A percentile compares a stretch with the other conserved stretches of the same genome.
Conservation (phyloP, 495 filamentous ascomycete genomes). For the Aspergillus coremiiformis region DNA sequence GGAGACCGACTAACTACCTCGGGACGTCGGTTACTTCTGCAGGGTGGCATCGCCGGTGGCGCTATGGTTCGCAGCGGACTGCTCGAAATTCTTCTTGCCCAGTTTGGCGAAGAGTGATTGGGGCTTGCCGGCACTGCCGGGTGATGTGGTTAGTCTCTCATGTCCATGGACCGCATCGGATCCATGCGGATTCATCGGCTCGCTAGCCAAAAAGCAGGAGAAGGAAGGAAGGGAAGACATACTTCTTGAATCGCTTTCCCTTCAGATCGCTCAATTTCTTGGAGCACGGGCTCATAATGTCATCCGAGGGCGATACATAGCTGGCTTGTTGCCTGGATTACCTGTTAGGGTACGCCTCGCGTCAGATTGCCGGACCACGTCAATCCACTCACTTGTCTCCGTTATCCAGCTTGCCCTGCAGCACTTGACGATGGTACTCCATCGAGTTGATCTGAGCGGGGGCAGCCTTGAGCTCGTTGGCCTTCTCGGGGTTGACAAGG, state of each 20-base stretch:
- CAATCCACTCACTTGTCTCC: slow-evolving; percentile 52
- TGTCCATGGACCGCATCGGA: no score
- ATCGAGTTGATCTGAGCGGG: slow-evolving; percentile 40
- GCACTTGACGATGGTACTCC: slow-evolving; percentile 72
- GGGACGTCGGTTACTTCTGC: neutral
- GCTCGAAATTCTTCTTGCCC: slow-evolving; percentile 45
- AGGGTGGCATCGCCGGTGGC: neutral
- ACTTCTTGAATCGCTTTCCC: slow-evolving; percentile 66
- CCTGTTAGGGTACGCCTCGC: neutral
- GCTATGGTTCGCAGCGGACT: slow-evolving; percentile 19
- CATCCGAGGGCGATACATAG: slow-evolving; percentile 89
- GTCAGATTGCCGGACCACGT: neutral
- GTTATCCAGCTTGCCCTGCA: slow-evolving; percentile 62
- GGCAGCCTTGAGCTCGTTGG: slow-evolving; percentile 26
- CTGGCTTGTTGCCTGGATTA: slow-evolving; percentile 42
- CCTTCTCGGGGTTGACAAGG: slow-evolving; percentile 27
- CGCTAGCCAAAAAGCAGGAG: neutral
- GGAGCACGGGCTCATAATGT: slow-evolving; percentile 89
- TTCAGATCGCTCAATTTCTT: slow-evolving; percentile 80
- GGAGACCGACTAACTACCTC: neutral
- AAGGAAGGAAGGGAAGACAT: slow-evolving; percentile 12
- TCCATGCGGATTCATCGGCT: no score
- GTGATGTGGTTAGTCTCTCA: slow-evolving; percentile 4
- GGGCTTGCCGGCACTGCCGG: slow-evolving; percentile 39
- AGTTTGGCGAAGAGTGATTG: slow-evolving; percentile 44